Conservation (phyloP, 2,329 filamentous ascomycete genomes). For the Bipolaris bicolor region DNA sequence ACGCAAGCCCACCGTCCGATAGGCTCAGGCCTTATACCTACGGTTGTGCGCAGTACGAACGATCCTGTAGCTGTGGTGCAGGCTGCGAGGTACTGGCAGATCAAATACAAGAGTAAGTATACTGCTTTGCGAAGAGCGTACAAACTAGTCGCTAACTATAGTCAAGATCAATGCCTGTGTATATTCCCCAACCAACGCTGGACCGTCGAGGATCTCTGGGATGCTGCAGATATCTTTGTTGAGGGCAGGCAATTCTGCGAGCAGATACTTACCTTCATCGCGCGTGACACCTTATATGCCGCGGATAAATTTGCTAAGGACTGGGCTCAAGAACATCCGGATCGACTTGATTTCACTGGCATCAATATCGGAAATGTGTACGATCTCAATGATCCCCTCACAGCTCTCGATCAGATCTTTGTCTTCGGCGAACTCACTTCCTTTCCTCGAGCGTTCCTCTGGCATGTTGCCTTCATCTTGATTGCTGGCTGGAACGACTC, state of each 20-base stretch:
- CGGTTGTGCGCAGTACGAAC: slow-evolving; percentile 36
- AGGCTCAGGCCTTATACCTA: slow-evolving; percentile 23
- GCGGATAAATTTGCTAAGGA: slow-evolving; percentile 28
- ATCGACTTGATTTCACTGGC: slow-evolving; percentile 28
- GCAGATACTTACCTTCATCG: slow-evolving; percentile 39
- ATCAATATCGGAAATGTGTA: slow-evolving; percentile 24
- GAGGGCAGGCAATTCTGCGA: slow-evolving; percentile 37
- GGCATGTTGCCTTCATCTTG: slow-evolving; percentile 36
- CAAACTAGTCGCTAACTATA: not conserved
- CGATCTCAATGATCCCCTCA: slow-evolving; percentile 24
- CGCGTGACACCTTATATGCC: slow-evolving; percentile 27
- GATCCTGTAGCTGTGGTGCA: slow-evolving; percentile 22
- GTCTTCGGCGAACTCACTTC: slow-evolving; percentile 27
- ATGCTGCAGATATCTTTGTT: slow-evolving; percentile 41
- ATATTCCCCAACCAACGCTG: slow-evolving; percentile 37
- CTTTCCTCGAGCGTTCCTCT: slow-evolving; percentile 39
- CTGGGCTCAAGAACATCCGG: slow-evolving; percentile 30
- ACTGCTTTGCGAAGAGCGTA: not conserved
- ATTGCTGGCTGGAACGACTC: slow-evolving; percentile 23
- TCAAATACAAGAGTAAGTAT: slow-evolving; percentile 26
- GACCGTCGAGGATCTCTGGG: slow-evolving; percentile 44
- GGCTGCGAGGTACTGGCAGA: slow-evolving; percentile 30
- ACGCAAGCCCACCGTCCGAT: slow-evolving; percentile 21
- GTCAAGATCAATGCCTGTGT: slow-evolving; percentile 25
- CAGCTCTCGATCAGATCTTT: slow-evolving; percentile 40